Conservation (phyloP, 208 protist genomes). For the Tritrichomonas foetus region DNA sequence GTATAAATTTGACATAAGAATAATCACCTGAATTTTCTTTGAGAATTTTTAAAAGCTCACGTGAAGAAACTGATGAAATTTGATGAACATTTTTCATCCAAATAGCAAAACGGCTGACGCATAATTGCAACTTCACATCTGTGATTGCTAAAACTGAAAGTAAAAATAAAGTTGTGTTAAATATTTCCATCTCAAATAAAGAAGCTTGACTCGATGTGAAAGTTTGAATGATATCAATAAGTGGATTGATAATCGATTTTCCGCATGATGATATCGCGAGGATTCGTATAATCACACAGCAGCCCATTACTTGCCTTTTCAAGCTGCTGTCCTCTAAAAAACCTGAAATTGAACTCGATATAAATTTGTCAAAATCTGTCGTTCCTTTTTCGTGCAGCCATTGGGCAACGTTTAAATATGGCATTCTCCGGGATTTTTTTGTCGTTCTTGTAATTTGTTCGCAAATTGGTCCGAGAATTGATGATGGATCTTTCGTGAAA, state of each 20-base stretch:
- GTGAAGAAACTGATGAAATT: background rate
- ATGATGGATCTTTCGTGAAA: background rate
- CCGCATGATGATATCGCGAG: background rate
- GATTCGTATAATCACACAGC: background rate
- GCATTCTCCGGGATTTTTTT: background rate
- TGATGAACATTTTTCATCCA: background rate
- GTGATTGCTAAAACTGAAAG: background rate
- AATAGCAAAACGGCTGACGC: background rate
- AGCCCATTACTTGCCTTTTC: background rate
- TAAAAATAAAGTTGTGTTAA: conserved; percentile 4
- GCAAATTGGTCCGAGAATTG: conserved; percentile 35
- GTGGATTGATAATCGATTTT: background rate
- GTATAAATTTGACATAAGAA: background rate
- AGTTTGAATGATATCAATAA: background rate
- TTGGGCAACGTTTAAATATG: background rate
- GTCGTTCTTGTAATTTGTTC: conserved; percentile 32
- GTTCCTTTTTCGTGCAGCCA: conserved; percentile 14
- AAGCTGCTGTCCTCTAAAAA: background rate
- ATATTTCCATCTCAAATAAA: conserved; percentile 37
- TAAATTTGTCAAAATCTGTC: background rate
- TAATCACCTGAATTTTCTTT: background rate
- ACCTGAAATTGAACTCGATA: background rate
- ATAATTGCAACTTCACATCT: background rate
- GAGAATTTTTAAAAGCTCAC: background rate
- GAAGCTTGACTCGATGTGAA: background rate